phyloP scores from a whole-genome alignment of 208 protist species.

The Crithidia expoeki region DNA sequence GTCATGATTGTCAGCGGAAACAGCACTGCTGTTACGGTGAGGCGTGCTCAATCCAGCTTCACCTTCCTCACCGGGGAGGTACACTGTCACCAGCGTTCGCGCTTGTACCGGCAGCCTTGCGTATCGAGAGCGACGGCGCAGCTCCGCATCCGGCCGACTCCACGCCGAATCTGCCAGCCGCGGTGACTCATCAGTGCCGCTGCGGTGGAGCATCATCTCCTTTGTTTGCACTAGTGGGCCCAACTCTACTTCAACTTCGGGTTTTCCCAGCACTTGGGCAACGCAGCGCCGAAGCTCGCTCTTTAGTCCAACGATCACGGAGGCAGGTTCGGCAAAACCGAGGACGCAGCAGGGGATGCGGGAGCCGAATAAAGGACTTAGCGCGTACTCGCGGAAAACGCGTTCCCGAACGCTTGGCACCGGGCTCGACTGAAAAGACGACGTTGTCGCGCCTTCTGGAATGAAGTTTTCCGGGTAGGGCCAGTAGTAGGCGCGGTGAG shows the following conservation, averaged over 20 bases:
- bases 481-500: constrained; percentile 72
- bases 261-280: constrained; percentile 37
- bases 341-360: constrained; percentile 65
- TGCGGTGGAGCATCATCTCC: constrained; percentile 78
- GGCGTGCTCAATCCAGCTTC: neutral
- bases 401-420: constrained; percentile 63
- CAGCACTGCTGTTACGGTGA: too few species aligned
- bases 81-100: constrained; percentile 67
- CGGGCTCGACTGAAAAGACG: constrained; percentile 72
- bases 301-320: constrained; percentile 39
- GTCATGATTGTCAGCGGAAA: too few species aligned
- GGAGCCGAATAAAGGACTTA: constrained; percentile 73
- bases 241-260: constrained; percentile 39
- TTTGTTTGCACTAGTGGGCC: constrained; percentile 52
- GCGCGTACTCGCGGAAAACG: constrained; percentile 74
- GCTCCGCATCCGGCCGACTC: constrained; percentile 26
- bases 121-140: constrained; percentile 36
- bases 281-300: constrained; percentile 31
- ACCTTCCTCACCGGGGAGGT: constrained; percentile 40
- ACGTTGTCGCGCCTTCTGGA: constrained; percentile 58
- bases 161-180: constrained; percentile 46
- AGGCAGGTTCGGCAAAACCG: constrained; percentile 42
- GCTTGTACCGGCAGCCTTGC: constrained; percentile 55
- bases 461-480: constrained; percentile 83
- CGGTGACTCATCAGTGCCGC: constrained; percentile 50